A percentile compares a stretch with the other conserved stretches of the same genome.
Evolutionary conservation across 2,329 filamentous ascomycete species (phyloP).

Genomic region (Colletotrichum neosansevieriae): DNA sequence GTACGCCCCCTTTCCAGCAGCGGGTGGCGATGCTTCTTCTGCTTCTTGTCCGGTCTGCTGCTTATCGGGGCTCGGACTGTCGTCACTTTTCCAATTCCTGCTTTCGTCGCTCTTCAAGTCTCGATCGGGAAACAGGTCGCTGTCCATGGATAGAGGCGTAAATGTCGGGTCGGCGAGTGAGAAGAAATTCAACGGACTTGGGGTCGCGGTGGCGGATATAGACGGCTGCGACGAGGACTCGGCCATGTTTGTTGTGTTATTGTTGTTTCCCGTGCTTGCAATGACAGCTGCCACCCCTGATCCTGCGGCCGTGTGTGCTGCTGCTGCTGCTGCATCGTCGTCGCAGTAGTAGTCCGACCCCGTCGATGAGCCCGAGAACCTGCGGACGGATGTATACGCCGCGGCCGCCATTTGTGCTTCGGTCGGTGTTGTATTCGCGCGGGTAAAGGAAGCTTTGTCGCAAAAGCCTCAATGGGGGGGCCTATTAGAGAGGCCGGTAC

Average conservation of each 20-base stretch:
- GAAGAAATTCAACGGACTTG: slow-evolving; percentile 41
- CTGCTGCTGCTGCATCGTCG: neutral
- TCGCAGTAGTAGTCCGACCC: slow-evolving; percentile 13
- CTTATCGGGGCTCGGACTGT: slow-evolving; percentile 11
- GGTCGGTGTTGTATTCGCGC: too few relatives aligned
- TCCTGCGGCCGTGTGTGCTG: slow-evolving; percentile 18
- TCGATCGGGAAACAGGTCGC: slow-evolving; percentile 40
- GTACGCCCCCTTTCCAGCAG: slow-evolving; percentile 18
- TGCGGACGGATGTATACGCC: slow-evolving; percentile 32
- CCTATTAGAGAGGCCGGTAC: too few relatives aligned
- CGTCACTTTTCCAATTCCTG: neutral
- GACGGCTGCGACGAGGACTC: slow-evolving; percentile 29
- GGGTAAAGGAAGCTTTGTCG: neutral
- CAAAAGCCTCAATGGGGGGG: slow-evolving; percentile 4
- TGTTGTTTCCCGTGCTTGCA: neutral
- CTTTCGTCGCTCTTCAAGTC: neutral
- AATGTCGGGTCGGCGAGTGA: slow-evolving; percentile 45
- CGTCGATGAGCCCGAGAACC: slow-evolving; percentile 33
- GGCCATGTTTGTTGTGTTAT: slow-evolving; percentile 29
- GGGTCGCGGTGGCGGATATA: slow-evolving; percentile 41
- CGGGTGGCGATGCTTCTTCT: neutral
- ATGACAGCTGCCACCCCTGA: neutral
- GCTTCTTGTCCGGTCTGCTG: neutral
- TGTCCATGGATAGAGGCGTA: slow-evolving; percentile 49
- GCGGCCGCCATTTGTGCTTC: slow-evolving; percentile 24